Percentiles rank a stretch among this genome's conserved stretches.
phyloP scores from a whole-genome alignment of 192 early-diverging fungal species.

The Coemansia reversa region DNA sequence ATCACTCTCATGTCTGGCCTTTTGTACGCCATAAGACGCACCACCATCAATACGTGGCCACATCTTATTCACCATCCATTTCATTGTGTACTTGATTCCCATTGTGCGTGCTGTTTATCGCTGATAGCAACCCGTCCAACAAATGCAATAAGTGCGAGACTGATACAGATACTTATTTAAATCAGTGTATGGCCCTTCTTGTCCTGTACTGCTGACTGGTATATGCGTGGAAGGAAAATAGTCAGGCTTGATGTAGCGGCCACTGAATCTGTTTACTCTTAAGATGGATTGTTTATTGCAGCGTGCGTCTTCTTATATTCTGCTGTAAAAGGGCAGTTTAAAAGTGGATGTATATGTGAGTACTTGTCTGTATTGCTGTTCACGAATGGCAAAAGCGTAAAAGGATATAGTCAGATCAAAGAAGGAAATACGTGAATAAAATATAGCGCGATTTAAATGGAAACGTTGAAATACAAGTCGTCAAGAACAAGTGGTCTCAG shows the following conservation, averaged over 20 bases:
- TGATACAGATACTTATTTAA: not conserved
- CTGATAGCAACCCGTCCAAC: not conserved
- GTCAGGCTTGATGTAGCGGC: not conserved
- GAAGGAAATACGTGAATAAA: slow-evolving; percentile 3
- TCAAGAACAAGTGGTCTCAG: slow-evolving; percentile 10
- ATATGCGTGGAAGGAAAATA: not conserved
- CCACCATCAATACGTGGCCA: slow-evolving; percentile 48
- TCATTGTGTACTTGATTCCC: slow-evolving; percentile 55
- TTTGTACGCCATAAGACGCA: slow-evolving; percentile 38
- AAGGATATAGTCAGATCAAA: not conserved
- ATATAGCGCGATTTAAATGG: slow-evolving; percentile 1
- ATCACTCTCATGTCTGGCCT: slow-evolving; percentile 28
- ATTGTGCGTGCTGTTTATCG: slow-evolving; percentile 6
- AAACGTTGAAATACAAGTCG: slow-evolving; percentile 13
- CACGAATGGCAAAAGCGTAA: not conserved
- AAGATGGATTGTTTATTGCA: not conserved
- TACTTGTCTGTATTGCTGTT: not conserved
- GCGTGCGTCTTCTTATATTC: not conserved
- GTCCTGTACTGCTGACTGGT: not conserved
- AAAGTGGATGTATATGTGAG: not conserved
- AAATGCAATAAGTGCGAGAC: not conserved
- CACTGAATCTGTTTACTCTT: not conserved
- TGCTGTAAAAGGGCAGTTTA: not conserved
- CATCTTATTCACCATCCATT: slow-evolving; percentile 55
- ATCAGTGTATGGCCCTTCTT: not conserved